Evolutionary conservation across 768 basidiomycete species (phyloP).

Genomic region (Mycena kentingensis): DNA sequence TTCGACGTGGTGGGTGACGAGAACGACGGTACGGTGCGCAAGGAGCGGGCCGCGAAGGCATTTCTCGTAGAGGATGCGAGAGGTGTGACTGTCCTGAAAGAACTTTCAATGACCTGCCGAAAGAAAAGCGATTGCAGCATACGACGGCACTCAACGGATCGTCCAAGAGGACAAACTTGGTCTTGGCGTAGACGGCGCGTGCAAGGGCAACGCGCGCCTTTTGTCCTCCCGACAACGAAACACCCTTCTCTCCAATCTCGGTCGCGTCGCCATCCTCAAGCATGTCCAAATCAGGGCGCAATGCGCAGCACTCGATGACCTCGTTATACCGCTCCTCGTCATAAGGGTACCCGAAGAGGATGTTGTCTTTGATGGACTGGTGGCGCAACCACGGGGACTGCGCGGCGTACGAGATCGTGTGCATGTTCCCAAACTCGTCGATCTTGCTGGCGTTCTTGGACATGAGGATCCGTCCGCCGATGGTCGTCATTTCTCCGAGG

Average conservation of each 20-base stretch:
- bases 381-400: conserved; percentile 74
- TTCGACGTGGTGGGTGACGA: conserved; percentile 85
- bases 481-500: conserved; percentile 69
- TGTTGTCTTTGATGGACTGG: conserved; percentile 78
- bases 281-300: conserved; percentile 77
- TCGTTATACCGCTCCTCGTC: conserved; percentile 73
- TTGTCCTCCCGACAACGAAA: conserved; percentile 48
- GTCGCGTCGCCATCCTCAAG: conserved; percentile 86
- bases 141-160: conserved; percentile 66
- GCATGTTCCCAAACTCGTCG: conserved; percentile 62
- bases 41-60: conserved; percentile 70
- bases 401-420: conserved; percentile 69
- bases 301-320: conserved; percentile 81
- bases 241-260: conserved; percentile 73
- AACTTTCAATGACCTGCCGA: background rate
- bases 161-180: conserved; percentile 53
- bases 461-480: conserved; percentile 61
- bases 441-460: conserved; percentile 59
- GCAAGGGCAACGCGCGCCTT: conserved; percentile 67
- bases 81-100: conserved; percentile 65
- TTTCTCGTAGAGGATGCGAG: conserved; percentile 61
- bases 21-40: conserved; percentile 63
- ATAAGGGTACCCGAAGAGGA: conserved; percentile 72
- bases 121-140: conserved; percentile 26
- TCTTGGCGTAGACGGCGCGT: conserved; percentile 59